Evolutionary conservation across 1,284 basidiomycete genomes (phyloP).

Genomic region (Rhodotorula glutinis): DNA sequence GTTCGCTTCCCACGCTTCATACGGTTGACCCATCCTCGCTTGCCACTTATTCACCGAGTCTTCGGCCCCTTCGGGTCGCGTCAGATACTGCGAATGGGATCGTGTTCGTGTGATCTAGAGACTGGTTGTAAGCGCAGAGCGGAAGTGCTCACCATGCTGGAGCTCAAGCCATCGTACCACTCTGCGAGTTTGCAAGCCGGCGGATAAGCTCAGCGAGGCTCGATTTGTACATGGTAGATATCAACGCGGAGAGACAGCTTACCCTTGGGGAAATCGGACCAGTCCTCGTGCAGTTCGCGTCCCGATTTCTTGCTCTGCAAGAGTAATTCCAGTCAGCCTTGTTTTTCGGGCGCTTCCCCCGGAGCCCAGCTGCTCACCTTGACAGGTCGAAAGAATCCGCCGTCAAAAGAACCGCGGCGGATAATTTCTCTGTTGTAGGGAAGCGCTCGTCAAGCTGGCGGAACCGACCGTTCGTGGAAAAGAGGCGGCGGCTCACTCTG

Average conservation of each 20-base stretch:
- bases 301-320: constrained; percentile 14
- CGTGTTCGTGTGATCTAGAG: neutral
- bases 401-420: constrained; percentile 25
- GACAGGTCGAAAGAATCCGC: constrained; percentile 29
- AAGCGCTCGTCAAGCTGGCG: no score
- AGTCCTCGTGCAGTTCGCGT: constrained; percentile 29
- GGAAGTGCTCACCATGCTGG: constrained; percentile 11
- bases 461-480: neutral
- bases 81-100: constrained; percentile 17
- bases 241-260: no score
- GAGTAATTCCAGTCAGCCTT: no score
- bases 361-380: neutral
- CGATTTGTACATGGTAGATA: neutral
- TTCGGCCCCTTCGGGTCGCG: constrained; percentile 21
- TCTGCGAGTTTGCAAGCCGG: neutral
- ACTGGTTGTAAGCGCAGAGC: no score
- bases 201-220: neutral
- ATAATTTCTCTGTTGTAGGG: constrained; percentile 22
- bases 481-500: neutral
- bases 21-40: constrained; percentile 25
- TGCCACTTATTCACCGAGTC: constrained; percentile 30
- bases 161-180: constrained; percentile 27
- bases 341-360: neutral
- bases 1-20: constrained; percentile 33
- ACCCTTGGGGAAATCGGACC: constrained; percentile 26